Conservation (phyloP, 768 basidiomycete genomes). For the Lactarius indigo region DNA sequence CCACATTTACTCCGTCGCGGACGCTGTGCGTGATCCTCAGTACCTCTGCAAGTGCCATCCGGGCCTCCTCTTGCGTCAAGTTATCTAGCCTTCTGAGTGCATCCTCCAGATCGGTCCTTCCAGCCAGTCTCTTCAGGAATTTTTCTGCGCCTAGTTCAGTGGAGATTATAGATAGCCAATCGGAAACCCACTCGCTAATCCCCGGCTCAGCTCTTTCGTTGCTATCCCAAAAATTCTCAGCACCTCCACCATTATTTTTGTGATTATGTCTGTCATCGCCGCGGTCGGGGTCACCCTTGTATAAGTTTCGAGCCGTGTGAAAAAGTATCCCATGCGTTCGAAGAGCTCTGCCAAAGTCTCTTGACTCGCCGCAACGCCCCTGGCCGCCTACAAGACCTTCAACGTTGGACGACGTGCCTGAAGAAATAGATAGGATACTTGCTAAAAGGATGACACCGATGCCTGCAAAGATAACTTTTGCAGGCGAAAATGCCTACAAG, state of each 20-base stretch:
- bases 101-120: background rate
- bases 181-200: background rate
- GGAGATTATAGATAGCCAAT: background rate
- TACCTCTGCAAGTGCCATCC: background rate
- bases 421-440: background rate
- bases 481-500: background rate
- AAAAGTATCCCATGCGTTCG: no score
- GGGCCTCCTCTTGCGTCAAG: background rate
- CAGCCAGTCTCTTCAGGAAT: background rate
- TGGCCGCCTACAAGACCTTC: no score
- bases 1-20: background rate
- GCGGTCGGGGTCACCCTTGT: background rate
- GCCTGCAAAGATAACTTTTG: background rate
- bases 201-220: background rate
- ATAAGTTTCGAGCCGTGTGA: background rate
- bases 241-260: background rate
- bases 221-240: background rate
- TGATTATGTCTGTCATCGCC: background rate
- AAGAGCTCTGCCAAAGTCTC: no score
- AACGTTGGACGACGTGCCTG: no score
- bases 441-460: background rate
- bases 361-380: no score
- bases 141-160: background rate
- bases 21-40: background rate
- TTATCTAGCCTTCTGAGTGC: background rate